Percentiles rank a stretch among this genome's conserved stretches.
These are phyloP conservation scores for Rubia tinctorum DNA, from an alignment of 305 asterid genomes.

Conservation along the genomic window DNA sequence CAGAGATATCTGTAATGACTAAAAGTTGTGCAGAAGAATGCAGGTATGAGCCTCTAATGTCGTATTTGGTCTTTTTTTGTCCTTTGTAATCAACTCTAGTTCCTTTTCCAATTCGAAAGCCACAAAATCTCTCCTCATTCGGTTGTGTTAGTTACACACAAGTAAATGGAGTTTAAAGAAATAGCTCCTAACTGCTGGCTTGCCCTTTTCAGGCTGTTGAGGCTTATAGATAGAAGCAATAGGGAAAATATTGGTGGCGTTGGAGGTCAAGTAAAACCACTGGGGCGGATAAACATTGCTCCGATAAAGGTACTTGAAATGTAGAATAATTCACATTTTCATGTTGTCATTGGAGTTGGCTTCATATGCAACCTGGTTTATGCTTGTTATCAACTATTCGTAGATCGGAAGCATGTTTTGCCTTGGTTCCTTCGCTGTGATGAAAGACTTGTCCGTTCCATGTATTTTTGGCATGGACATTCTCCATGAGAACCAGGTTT, in stretches of 20 bases:
- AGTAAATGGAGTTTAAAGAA: too few relatives aligned
- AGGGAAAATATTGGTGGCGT: conserved; percentile 90
- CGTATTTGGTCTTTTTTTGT: background rate
- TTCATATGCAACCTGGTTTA: too few relatives aligned
- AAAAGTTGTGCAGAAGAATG: conserved; percentile 92
- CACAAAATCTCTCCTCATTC: too few relatives aligned
- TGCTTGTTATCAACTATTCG: background rate
- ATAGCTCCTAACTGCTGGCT: too few relatives aligned
- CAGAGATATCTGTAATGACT: conserved; percentile 92
- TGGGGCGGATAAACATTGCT: background rate
- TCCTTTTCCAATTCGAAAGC: background rate
- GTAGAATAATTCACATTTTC: background rate
- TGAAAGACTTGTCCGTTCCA: background rate
- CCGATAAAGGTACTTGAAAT: background rate
- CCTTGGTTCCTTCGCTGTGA: background rate
- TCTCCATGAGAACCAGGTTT: background rate
- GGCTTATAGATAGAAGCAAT: conserved; percentile 87
- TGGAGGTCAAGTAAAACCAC: conserved; percentile 26
- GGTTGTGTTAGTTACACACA: too few relatives aligned
- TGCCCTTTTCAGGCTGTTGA: conserved; percentile 54
- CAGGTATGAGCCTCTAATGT: conserved; percentile 50
- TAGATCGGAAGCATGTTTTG: background rate
- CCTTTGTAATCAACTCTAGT: background rate
- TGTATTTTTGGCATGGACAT: background rate
- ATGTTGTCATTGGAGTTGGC: background rate